phyloP scores from a whole-genome alignment of 2,329 filamentous ascomycete species.

The Lachnellula hyalina region DNA sequence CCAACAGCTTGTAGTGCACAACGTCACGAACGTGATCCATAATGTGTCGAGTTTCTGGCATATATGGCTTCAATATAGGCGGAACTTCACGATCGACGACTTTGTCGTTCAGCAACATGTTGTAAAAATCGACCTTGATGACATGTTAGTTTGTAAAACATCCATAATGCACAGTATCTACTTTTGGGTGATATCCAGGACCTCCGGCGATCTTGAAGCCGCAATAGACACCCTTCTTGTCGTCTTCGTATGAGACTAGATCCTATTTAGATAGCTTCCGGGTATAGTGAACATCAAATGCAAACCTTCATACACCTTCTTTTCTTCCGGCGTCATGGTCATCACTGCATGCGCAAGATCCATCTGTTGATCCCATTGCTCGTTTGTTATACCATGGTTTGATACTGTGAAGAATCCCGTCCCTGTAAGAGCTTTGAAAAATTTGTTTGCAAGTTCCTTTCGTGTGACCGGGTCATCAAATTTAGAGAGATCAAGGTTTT shows the following conservation, averaged over 20 bases:
- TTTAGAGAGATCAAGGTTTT: constrained; percentile 45
- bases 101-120: constrained; percentile 12
- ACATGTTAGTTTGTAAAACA: too few species aligned
- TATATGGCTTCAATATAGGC: constrained; percentile 19
- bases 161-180: too few species aligned
- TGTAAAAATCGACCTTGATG: constrained; percentile 16
- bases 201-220: constrained; percentile 28
- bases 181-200: constrained; percentile 5
- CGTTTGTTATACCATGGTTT: constrained; percentile 47
- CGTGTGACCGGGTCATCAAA: constrained; percentile 46
- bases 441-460: constrained; percentile 43
- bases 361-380: constrained; percentile 27
- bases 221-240: constrained; percentile 27
- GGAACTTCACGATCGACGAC: constrained; percentile 5
- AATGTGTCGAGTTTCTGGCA: constrained; percentile 25
- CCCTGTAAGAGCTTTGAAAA: constrained; percentile 43
- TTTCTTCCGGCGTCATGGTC: constrained; percentile 26
- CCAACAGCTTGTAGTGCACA: constrained; percentile 33
- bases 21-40: constrained; percentile 28
- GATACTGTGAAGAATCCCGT: constrained; percentile 56
- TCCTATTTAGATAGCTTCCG: too few species aligned
- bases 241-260: constrained; percentile 18
- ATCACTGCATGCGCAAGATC: constrained; percentile 27
- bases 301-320: constrained; percentile 29
- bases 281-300: constrained; percentile 1